Evolutionary conservation across 345 rosid species (phyloP), one percentile per base, ranked within the genome.

Genomic region (Stellera chamaejasme): DNA sequence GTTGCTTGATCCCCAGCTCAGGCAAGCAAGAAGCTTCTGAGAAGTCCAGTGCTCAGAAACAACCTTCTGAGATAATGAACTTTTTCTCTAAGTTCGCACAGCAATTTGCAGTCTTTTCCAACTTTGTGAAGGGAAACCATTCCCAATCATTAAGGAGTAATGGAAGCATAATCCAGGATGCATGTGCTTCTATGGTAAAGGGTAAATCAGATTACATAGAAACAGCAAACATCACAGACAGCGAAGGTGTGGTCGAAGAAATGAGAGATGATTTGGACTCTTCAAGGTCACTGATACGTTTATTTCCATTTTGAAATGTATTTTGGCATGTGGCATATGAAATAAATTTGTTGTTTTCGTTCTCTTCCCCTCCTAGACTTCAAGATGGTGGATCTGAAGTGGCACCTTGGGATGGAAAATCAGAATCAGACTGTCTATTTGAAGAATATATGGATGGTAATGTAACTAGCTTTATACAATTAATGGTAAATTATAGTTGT

Each of bases 11-110:
- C 23, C 56, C 42, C 79, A 88, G 94, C 52, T 75, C 69, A 52
- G 48, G 56, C 47, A 69, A 72, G 43, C 70, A 65, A 13, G 64
- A 54, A 48, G 42, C 71, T 50, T 64, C 76, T 41, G 66, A 58
- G 54, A 73, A 71, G 54, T 32, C 39, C 39, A 32, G 70, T 54
- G 45, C 56, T 49, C 69, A 72, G 44, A 68, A 65, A 11, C 66
- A 56, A 48, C 43, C 71, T 50, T 64, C 76, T 43, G 66, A 58
- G 54, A 73, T 68, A 56, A 75, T 75, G 65, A 72, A 68, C 77
- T 67, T 88, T 48, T 74, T 92, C 19, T 84, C 89, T 27, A 82
- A 81, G 69, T 70, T 88, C 65, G 88, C 75, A 15, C 70, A 55
- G 64, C 78, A 62, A 72, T 69, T 86, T 53, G 95, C 96, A 43